Base-by-base conservation (phyloP, 1,284 basidiomycete genomes). In the Agroathelia rolfsii region DNA sequence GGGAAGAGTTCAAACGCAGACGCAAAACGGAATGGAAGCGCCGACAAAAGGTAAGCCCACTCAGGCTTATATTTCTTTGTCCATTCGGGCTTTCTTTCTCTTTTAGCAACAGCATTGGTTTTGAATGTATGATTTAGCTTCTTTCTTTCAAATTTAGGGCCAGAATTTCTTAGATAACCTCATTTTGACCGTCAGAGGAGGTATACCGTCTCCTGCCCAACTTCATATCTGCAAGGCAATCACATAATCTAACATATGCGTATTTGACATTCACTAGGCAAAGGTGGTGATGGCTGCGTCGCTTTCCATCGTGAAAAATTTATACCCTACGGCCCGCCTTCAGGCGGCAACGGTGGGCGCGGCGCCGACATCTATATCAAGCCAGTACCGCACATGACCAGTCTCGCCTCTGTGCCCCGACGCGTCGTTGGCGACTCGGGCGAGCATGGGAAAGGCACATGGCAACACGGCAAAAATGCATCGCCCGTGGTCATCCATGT, bases 351-450 rank as follows among this genome's bases (percentile, higher is more conserved):
- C 42, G 92, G 93, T 12, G 92, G 89, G 1, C 69, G 71, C 28
- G 93, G 92, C 16, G 89, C 86, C 2, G 77, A 84, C 41, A 76
- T 96, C 19, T 89, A 88, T 52, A 70, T 96, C 42, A 57, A 76
- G 28, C 83, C 89, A 1, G 79, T 81, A 0, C 64, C 77, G 0
- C 66, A 74, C 20, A 60, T 95, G 9, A 85, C 84, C 1, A 84
- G 81, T 0, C 76, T 96, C 17, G 71, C 79, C 5, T 68, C 76
- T 1, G 67, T 95, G 0, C 58, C 76, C 0, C 75, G 72, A 38
- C 75, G 78, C 15, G 58, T 88, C 14, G 69, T 71, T 17, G 92
- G 74, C 0, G 62, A 68, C 2, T 56, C 72, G 14, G 93, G 90
- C 6, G 62, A 58, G 0, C 59, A 79, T 36, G 92, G 92, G 6